These are phyloP conservation scores for Ophiostoma pallidulum DNA, from an alignment of 2,329 filamentous ascomycete genomes.

Conservation along the genomic window DNA sequence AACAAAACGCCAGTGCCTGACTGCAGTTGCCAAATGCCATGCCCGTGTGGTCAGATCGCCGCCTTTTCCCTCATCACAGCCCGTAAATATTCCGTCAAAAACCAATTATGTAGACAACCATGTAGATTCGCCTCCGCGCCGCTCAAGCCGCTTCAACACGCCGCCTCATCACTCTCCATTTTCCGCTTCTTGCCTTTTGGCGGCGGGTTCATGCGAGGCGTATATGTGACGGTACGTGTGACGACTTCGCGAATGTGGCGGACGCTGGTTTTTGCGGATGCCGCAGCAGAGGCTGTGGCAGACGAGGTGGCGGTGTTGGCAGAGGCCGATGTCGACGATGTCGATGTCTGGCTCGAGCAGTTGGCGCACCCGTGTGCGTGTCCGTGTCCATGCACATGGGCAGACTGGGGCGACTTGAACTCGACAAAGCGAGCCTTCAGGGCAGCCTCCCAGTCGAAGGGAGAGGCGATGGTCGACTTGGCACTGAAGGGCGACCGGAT, in stretches of 20 bases:
- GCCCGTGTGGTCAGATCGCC: too few species aligned
- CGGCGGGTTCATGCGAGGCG: constrained; percentile 69
- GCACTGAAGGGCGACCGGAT: constrained; percentile 68
- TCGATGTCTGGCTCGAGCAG: constrained; percentile 15
- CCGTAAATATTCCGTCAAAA: too few species aligned
- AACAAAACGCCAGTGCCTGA: too few species aligned
- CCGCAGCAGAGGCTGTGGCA: constrained; percentile 21
- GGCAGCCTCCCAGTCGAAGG: constrained; percentile 69
- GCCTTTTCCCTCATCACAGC: too few species aligned
- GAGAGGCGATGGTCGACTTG: constrained; percentile 47
- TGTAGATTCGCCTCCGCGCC: background rate
- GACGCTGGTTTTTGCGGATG: constrained; percentile 42
- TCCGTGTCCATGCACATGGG: too few species aligned
- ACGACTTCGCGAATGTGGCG: constrained; percentile 79
- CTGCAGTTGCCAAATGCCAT: too few species aligned
- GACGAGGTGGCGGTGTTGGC: background rate
- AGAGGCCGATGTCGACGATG: constrained; percentile 25
- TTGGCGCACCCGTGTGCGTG: constrained; percentile 15
- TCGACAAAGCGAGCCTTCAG: constrained; percentile 58
- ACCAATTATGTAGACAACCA: background rate
- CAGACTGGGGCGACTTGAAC: constrained; percentile 30
- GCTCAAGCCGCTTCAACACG: background rate
- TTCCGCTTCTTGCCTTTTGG: constrained; percentile 90
- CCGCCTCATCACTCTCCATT: constrained; percentile 30
- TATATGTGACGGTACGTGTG: constrained; percentile 90